A percentile compares a stretch with the other conserved stretches of the same genome.
These are phyloP conservation scores for Chlorella sp. DNA, from an alignment of 139 green algal genomes.

Conservation along the genomic window DNA sequence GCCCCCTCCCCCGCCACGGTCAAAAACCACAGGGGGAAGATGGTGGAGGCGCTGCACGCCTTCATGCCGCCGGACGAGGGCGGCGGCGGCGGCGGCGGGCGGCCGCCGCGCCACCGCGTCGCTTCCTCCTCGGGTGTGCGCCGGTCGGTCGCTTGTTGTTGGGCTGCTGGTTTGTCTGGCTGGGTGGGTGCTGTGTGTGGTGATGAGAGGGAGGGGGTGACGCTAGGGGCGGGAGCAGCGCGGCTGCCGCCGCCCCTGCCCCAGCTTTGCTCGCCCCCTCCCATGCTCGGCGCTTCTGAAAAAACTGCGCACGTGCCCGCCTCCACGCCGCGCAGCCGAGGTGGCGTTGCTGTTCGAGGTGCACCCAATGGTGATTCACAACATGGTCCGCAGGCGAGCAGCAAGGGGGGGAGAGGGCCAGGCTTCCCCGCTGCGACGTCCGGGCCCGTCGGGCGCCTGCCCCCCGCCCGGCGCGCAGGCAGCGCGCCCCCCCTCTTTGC, in stretches of 20 bases:
- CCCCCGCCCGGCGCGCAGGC: no score
- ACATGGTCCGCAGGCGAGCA: constrained; percentile 65
- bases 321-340: background rate
- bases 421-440: no score
- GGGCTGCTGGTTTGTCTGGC: no score
- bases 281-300: background rate
- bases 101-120: no score
- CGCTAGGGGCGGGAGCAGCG: no score
- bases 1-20: no score
- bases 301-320: background rate
- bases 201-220: no score
- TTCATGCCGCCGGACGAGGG: constrained; percentile 33
- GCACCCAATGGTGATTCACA: constrained; percentile 75
- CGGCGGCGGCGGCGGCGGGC: background rate
- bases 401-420: no score
- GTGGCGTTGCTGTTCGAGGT: constrained; percentile 75
- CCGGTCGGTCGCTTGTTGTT: background rate
- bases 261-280: background rate
- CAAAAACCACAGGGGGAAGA: constrained; percentile 65
- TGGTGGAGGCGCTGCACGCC: constrained; percentile 76
- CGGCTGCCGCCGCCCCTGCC: background rate
- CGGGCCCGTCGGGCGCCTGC: no score
- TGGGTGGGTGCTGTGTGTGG: no score
- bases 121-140: background rate
- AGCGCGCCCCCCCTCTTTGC: no score